phyloP scores from a whole-genome alignment of 495 filamentous ascomycete genomes.

The Xylaria curta region DNA sequence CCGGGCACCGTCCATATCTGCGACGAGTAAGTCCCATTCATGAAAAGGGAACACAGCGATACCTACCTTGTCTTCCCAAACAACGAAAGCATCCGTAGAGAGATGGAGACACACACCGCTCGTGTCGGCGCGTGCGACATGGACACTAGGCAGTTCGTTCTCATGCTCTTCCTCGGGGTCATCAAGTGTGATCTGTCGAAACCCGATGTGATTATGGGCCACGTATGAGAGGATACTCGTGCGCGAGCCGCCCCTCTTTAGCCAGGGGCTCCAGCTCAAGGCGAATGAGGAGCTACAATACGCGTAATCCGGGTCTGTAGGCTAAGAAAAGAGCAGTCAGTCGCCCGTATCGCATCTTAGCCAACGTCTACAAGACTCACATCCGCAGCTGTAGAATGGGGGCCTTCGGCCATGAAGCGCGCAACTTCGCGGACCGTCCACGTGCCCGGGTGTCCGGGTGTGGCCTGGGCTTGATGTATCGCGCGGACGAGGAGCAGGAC shows the following conservation, averaged over 20 bases:
- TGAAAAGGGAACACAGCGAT: background rate
- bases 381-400: slow-evolving; percentile 41
- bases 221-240: slow-evolving; percentile 49
- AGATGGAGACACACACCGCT: slow-evolving; percentile 50
- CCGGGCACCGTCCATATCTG: slow-evolving; percentile 46
- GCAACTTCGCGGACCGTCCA: slow-evolving; percentile 53
- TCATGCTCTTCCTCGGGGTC: background rate
- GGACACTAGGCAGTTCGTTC: slow-evolving; percentile 37
- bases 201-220: slow-evolving; percentile 52
- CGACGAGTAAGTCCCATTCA: slow-evolving; percentile 26
- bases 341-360: background rate
- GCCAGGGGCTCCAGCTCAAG: slow-evolving; percentile 53
- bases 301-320: slow-evolving; percentile 47
- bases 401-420: slow-evolving; percentile 49
- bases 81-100: slow-evolving; percentile 52
- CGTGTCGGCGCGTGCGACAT: slow-evolving; percentile 37
- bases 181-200: slow-evolving; percentile 47
- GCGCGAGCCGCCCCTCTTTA: slow-evolving; percentile 35
- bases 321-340: slow-evolving; percentile 13
- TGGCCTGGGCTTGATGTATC: slow-evolving; percentile 29
- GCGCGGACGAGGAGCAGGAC: slow-evolving; percentile 50
- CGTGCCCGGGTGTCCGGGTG: slow-evolving; percentile 33
- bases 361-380: slow-evolving; percentile 34
- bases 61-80: slow-evolving; percentile 54
- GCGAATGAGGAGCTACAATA: slow-evolving; percentile 52